Conservation (phyloP, 495 filamentous ascomycete species). For the Letharia columbiana region DNA sequence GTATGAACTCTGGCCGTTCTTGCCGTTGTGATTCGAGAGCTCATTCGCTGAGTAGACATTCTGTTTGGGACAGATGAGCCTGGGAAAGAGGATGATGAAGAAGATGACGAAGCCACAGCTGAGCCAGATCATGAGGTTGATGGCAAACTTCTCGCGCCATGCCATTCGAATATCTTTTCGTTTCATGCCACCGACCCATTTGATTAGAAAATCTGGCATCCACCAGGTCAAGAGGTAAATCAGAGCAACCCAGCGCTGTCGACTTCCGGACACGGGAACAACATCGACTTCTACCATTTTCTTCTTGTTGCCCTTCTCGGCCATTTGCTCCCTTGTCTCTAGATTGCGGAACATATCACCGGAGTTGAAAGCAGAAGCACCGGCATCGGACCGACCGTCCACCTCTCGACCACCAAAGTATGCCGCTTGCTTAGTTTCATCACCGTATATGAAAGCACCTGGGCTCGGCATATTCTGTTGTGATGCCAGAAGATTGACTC, state of each 20-base stretch:
- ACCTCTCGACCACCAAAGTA: conserved; percentile 80
- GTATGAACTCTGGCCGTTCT: conserved; percentile 54
- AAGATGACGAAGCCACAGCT: conserved; percentile 70
- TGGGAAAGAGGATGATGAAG: conserved; percentile 81
- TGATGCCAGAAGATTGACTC: conserved; percentile 57
- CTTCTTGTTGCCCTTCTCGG: conserved; percentile 88
- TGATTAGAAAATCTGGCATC: conserved; percentile 77
- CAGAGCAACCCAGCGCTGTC: conserved; percentile 87
- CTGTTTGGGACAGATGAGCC: conserved; percentile 84
- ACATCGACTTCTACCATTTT: conserved; percentile 86
- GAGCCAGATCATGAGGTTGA: conserved; percentile 97
- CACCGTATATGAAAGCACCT: conserved; percentile 57
- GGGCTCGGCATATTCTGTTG: conserved; percentile 48
- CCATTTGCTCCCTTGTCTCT: conserved; percentile 89
- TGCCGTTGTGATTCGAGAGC: conserved; percentile 64
- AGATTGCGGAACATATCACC: conserved; percentile 98
- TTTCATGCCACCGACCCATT: conserved; percentile 71
- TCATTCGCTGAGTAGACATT: conserved; percentile 76
- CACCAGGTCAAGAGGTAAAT: conserved; percentile 80
- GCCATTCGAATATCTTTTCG: conserved; percentile 89
- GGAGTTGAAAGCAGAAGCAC: conserved; percentile 74
- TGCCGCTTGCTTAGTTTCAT: conserved; percentile 57
- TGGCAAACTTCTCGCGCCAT: conserved; percentile 96
- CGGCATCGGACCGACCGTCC: conserved; percentile 83
- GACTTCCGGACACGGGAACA: conserved; percentile 62